Base-by-base conservation (phyloP, 768 basidiomycete genomes). In the Punctularia strigosozonata region DNA sequence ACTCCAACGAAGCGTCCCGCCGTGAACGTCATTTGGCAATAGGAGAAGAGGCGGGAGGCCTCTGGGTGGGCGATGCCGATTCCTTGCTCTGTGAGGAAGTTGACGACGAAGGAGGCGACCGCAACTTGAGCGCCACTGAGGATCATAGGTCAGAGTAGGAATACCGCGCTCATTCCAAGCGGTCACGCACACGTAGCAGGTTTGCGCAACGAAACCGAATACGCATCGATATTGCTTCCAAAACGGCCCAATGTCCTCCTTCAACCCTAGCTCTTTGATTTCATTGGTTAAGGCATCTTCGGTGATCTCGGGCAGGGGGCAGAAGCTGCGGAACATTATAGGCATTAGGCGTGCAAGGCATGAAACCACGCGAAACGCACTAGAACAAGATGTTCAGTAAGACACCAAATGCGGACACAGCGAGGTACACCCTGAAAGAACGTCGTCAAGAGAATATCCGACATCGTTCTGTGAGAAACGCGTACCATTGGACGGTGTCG, bases 131-230 rank as follows among this genome's bases (percentile, higher is more conserved):
- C 75, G 21, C 76, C 77, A 18, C 73, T 69, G 30, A 24, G 25
- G n/a, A 8, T 18, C 19, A 3, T 52, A 25, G 40, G 23, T 37
- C 24, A 19, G 19, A 35, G 25, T 3, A 7, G 7, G 25, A 22
- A 19, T 25, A 32, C 17, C 13, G 24, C 28, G 21, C 5, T 19
- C 10, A 31, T 13, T 4, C 23, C 41, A 21, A 25, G 37, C 25
- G 17, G 36, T 17, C 13, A 58, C 74, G 37, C 58, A 78, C 69
- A 71, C 65, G 48, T 80, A 80, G 30, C 66, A 59, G 31, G 75
- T 84, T 54, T 86, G 83, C 15, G 79, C 79, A 39, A 82, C 68
- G 48, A 71, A 81, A 22, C 82, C 82, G 50, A 81, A 76, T 36
- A 84, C 62, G 44, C 79, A 79, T 39, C 73, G 70, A 47, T 72